Base-by-base conservation (phyloP, 2,329 filamentous ascomycete genomes). In the Aureobasidium sp. region DNA sequence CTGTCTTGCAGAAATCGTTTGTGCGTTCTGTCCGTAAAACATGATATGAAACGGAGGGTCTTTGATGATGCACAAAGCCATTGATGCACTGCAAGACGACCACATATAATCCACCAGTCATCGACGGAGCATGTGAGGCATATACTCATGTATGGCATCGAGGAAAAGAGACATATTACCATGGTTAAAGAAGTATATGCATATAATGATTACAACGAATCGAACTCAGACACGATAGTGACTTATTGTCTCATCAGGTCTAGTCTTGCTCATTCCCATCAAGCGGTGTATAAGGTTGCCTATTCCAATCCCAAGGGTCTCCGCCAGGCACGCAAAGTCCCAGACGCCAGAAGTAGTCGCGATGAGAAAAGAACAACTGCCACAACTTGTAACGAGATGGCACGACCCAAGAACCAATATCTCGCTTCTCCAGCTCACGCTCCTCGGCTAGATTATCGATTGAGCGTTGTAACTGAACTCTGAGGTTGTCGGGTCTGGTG, bases 291-390 rank as follows among this genome's bases (percentile, higher is more conserved):
- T 62, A 62, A 2, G 62, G 62, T 6, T 8, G 17, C 7, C 53
- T 27, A 17, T 37, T 47, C 55, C 56, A 63, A 9, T 52, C 62
- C 55, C 55, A 60, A 5, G 62, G 62, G n/a, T 58, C 53, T 11
- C 62, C 62, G 20, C 62, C 55, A 39, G 93, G 92, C 2, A 97
- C 80, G 76, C 94, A 99, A 36, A 97, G 77, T 0, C 94, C 94
- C 59, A 99, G 75, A 62, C 94, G 82, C 90, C 91, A 96, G 75
- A 99, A 97, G 74, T 99, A 99, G 76, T 99, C 94, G 42, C 94
- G 80, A 76, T 99, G 94, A 1, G 92, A 89, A 74, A 95, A 96
- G 71, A 97, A 87, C 8, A 97, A 78, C 75, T 96, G 86, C 91
- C 93, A 96, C n/a, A 95, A 82, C 73, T 88, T 89, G 68, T 82